Base-by-base conservation (phyloP, 148 eudicot genomes). In the Rhododendron vialii region DNA sequence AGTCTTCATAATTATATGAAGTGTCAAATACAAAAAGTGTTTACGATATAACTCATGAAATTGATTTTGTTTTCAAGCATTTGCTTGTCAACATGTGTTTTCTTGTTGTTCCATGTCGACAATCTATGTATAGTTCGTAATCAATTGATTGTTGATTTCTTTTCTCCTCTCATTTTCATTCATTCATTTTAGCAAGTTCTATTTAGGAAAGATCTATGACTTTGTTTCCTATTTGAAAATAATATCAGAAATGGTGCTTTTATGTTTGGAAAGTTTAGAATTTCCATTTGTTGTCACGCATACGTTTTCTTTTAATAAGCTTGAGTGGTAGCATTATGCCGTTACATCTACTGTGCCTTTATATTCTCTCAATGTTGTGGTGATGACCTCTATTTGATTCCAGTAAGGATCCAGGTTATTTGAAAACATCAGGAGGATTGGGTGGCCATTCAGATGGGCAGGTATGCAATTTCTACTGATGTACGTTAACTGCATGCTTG, bases 381-480 rank as follows among this genome's bases (percentile, higher is more conserved):
- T 80, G 24, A 26, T 78, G 47, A 83, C 80, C 43, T 78, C 65
- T 82, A 57, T 45, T 85, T 82, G 73, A 13, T 59, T 88, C 86
- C 99, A 97, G 99, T 77, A 93, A 94, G 88, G 98, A 97, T 94
- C 99, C 99, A 47, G 99, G 99, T 12, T 95, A 92, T 86, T 88
- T 97, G 63, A 92, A 91, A 85, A 88, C 90, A 85, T 78, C 91
- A 41, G 88, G 83, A 38, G 88, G 84, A 73, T 83, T 85, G 48
- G 87, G 86, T 83, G 87, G 86, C 57, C 73, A 59, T 84, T 75
- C 87, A 81, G 92, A 92, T 85, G 86, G 89, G 3, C 94, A 93
- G 98, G 99, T 95, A 91, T 74, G 22, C 20, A 30, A 71, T 18
- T 65, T 61, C 38, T 35, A 73, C 43, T 77, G 55, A 0, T 26